Conservation (phyloP, 1,284 basidiomycete genomes). For the Ustilago cynodontis region DNA sequence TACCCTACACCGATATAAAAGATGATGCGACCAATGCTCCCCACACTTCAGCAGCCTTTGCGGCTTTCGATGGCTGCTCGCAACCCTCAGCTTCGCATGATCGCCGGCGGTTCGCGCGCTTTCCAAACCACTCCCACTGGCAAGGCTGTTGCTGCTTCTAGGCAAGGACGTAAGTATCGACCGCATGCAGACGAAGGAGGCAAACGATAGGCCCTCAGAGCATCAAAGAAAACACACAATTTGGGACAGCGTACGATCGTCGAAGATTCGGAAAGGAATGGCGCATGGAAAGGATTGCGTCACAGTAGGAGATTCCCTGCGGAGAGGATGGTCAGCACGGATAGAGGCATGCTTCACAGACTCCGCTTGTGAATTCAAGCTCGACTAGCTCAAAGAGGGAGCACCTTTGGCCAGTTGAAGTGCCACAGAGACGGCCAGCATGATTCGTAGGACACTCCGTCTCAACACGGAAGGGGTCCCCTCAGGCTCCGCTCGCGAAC, state of each 20-base stretch:
- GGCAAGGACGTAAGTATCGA: slow-evolving; percentile 50
- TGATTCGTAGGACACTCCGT: no score
- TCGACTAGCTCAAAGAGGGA: no score
- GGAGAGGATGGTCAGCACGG: no score
- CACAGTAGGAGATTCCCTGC: no score
- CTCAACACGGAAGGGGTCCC: neutral
- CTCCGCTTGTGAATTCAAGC: no score
- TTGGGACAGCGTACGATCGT: neutral
- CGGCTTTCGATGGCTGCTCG: slow-evolving; percentile 52
- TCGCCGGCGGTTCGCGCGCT: slow-evolving; percentile 54
- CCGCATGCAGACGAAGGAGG: neutral
- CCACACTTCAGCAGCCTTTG: slow-evolving; percentile 52
- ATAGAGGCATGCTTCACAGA: no score
- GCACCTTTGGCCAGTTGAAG: neutral
- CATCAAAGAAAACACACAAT: neutral
- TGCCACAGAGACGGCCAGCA: neutral
- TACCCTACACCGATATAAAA: neutral
- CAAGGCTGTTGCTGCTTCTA: slow-evolving; percentile 42
- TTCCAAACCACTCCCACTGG: slow-evolving; percentile 47
- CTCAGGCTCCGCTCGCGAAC: neutral
- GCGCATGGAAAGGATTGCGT: no score
- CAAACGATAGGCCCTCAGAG: neutral
- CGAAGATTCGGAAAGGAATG: neutral
- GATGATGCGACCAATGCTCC: slow-evolving; percentile 45
- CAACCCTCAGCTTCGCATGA: slow-evolving; percentile 58